Evolutionary conservation across 495 filamentous ascomycete genomes (phyloP).

Genomic region (Neurospora sp.): DNA sequence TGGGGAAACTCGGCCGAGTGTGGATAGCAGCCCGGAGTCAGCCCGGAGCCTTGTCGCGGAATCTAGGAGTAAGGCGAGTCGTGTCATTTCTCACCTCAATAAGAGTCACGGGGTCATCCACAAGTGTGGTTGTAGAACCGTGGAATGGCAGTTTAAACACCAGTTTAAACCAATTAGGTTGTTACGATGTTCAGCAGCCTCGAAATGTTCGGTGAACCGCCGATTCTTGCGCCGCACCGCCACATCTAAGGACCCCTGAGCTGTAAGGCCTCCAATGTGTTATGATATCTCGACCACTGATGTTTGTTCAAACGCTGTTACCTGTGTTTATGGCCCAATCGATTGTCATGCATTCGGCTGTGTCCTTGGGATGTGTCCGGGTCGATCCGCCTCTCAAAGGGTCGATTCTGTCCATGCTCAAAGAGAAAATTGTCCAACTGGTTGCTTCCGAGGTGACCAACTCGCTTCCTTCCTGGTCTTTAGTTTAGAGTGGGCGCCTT

Average conservation of each 20-base stretch:
- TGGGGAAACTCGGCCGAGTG: background rate
- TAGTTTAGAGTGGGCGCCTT: background rate
- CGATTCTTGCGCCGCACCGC: background rate
- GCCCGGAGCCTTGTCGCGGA: background rate
- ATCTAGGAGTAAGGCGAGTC: background rate
- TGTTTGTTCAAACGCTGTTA: background rate
- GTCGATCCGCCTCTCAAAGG: background rate
- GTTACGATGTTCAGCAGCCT: background rate
- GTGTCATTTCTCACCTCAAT: background rate
- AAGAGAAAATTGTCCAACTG: background rate
- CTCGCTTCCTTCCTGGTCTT: background rate
- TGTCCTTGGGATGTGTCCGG: background rate
- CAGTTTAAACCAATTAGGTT: background rate
- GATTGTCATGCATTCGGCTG: background rate
- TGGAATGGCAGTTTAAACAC: background rate
- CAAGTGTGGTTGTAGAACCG: background rate
- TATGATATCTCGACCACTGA: background rate
- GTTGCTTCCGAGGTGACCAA: background rate
- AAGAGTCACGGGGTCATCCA: background rate
- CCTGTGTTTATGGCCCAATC: background rate
- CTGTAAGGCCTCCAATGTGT: background rate
- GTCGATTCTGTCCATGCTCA: background rate
- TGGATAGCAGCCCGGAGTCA: background rate
- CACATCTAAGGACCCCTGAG: background rate
- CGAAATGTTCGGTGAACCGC: background rate